phyloP scores from a whole-genome alignment of 768 basidiomycete species.

The Lactarius sp. region DNA sequence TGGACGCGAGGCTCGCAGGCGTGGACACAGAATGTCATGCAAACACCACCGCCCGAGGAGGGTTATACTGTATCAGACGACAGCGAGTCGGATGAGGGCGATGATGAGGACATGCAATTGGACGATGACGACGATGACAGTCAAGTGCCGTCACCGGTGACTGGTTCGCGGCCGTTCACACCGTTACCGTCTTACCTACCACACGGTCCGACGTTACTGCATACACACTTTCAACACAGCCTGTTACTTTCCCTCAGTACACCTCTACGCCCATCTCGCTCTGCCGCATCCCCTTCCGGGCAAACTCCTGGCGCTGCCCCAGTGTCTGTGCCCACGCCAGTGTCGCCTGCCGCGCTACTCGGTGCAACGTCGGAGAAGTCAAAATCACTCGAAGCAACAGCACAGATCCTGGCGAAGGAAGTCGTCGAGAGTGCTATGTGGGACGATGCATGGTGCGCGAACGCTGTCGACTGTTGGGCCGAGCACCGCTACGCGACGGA shows the following conservation, averaged over 20 bases:
- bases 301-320: slow-evolving; percentile 35
- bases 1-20: slow-evolving; percentile 46
- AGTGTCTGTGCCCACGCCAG: slow-evolving; percentile 72
- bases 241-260: slow-evolving; percentile 57
- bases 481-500: slow-evolving; percentile 31
- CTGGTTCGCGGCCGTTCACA: slow-evolving; percentile 55
- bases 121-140: slow-evolving; percentile 31
- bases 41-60: slow-evolving; percentile 30
- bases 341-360: slow-evolving; percentile 71
- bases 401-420: slow-evolving; percentile 57
- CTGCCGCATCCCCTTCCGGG: slow-evolving; percentile 43
- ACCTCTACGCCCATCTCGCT: slow-evolving; percentile 55
- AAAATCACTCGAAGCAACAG: slow-evolving; percentile 63
- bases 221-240: slow-evolving; percentile 62
- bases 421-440: slow-evolving; percentile 70
- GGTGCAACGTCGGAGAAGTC: slow-evolving; percentile 61
- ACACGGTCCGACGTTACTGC: slow-evolving; percentile 60
- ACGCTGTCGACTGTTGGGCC: slow-evolving; percentile 25
- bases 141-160: slow-evolving; percentile 25
- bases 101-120: slow-evolving; percentile 36
- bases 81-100: slow-evolving; percentile 37
- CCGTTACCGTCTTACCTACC: slow-evolving; percentile 71
- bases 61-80: slow-evolving; percentile 33
- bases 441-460: slow-evolving; percentile 59
- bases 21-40: slow-evolving; percentile 38